Conservation (phyloP, 495 filamentous ascomycete genomes). For the Penicillium crystallinum region DNA sequence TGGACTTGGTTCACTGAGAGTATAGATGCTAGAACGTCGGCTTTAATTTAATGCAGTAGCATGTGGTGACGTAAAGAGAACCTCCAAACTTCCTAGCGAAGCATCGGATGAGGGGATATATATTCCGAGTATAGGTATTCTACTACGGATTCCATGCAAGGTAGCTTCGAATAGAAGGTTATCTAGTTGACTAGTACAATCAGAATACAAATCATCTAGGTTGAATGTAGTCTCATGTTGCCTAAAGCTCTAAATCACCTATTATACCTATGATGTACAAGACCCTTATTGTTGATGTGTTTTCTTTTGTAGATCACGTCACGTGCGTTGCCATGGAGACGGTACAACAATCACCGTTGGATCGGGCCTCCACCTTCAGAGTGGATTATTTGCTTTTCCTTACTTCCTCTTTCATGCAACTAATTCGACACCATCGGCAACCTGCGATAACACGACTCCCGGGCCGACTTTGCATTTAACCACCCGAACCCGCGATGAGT, state of each 20-base stretch:
- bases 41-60: too few species aligned
- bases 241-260: neutral
- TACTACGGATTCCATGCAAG: too few species aligned
- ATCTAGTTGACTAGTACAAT: too few species aligned
- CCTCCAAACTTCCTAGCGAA: too few species aligned
- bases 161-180: too few species aligned
- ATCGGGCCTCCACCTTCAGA: constrained; percentile 4
- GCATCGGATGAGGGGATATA: too few species aligned
- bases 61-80: too few species aligned
- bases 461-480: neutral
- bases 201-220: too few species aligned
- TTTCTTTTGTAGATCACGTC: neutral
- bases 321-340: constrained; percentile 9
- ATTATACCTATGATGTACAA: neutral
- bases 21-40: too few species aligned
- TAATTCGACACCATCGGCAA: constrained; percentile 5
- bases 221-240: neutral
- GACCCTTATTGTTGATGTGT: neutral
- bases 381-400: constrained; percentile 7
- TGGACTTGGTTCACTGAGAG: too few species aligned
- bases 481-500: constrained; percentile 18
- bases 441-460: neutral
- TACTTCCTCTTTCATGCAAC: constrained; percentile 5
- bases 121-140: too few species aligned
- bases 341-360: constrained; percentile 3